Base-by-base conservation (phyloP, 2,329 filamentous ascomycete genomes). In the Gaeumannomyces tritici region DNA sequence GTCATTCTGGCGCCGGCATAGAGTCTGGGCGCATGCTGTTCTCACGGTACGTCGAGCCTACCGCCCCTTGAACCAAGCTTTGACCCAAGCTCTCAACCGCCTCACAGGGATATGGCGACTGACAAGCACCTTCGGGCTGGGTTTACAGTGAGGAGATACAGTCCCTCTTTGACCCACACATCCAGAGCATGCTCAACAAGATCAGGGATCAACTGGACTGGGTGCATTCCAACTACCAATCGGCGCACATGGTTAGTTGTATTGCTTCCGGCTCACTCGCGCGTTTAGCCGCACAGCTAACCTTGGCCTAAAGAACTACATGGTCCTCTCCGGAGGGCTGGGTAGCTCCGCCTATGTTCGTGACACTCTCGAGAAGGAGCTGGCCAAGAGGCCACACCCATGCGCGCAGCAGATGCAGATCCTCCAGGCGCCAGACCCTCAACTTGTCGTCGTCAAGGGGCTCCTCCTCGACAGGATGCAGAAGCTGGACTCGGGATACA, bases 391-490 rank as follows among this genome's bases (percentile, higher is more conserved):
- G 21, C 42, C 42, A 51, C 42, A 51, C 42, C 42, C 42, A 24
- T 51, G 42, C 21, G 42, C 42, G 4, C 42, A 21, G 18, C 42
- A 51, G n/a, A 51, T 51, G 42, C 69, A 73, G 42, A 76, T 80
- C 21, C 65, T 80, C 4, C 76, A 76, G 11, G 77, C 76, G 2
- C 76, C 78, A 11, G 81, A 84, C 57, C 81, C 82, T 0, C 80
- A 83, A 62, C 77, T 84, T 0, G 80, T 81, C 6, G 81, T 84
- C 1, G 80, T 81, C 55, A 80, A 81, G 64, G 81, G 82, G 0
- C 70, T 83, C 2, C 76, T 84, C 1, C 72, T 77, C 3, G 80
- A 84, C 59, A 74, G 80, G 13, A 71, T 82, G n/a, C 55, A 81
- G 55, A 79, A 75, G 59, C 72, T 80, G 51, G 42, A 51, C 42